phyloP scores from a whole-genome alignment of 2,329 filamentous ascomycete genomes.

The Ophiocordyceps australis region DNA sequence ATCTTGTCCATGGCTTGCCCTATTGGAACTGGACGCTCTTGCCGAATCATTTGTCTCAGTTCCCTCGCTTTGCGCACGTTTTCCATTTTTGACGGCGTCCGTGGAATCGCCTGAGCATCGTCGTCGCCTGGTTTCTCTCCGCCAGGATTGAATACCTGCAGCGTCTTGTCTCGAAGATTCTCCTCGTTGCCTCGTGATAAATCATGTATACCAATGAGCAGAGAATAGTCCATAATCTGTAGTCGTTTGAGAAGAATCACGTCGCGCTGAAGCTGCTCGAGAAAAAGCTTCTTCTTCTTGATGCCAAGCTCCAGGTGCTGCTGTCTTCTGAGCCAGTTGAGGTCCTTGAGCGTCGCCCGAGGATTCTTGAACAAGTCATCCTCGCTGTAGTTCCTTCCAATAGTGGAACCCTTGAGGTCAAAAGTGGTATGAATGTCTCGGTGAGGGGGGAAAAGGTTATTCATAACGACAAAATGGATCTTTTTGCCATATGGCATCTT shows the following conservation, averaged over 20 bases:
- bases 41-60: slow-evolving; percentile 78
- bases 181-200: slow-evolving; percentile 83
- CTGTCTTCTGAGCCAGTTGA: slow-evolving; percentile 86
- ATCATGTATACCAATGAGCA: slow-evolving; percentile 89
- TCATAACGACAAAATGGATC: slow-evolving; percentile 99
- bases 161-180: slow-evolving; percentile 72
- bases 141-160: slow-evolving; percentile 86
- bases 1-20: slow-evolving; percentile 67
- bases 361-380: slow-evolving; percentile 79
- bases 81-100: slow-evolving; percentile 87
- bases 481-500: slow-evolving; percentile 98
- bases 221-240: slow-evolving; percentile 97
- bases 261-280: slow-evolving; percentile 76
- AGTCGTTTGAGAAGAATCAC: slow-evolving; percentile 73
- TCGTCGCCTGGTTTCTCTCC: slow-evolving; percentile 41
- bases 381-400: slow-evolving; percentile 81
- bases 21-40: slow-evolving; percentile 86
- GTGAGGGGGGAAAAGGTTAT: slow-evolving; percentile 95
- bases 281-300: slow-evolving; percentile 71
- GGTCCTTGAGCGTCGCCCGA: slow-evolving; percentile 81
- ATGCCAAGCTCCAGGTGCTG: slow-evolving; percentile 77
- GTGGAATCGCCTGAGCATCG: slow-evolving; percentile 46
- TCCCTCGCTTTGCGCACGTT: slow-evolving; percentile 82
- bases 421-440: slow-evolving; percentile 95
- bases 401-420: slow-evolving; percentile 89